Evolutionary conservation across 371 early-diverging fungal genomes (phyloP), one percentile per base, ranked within the genome.

Genomic region (Mortierella sp.): DNA sequence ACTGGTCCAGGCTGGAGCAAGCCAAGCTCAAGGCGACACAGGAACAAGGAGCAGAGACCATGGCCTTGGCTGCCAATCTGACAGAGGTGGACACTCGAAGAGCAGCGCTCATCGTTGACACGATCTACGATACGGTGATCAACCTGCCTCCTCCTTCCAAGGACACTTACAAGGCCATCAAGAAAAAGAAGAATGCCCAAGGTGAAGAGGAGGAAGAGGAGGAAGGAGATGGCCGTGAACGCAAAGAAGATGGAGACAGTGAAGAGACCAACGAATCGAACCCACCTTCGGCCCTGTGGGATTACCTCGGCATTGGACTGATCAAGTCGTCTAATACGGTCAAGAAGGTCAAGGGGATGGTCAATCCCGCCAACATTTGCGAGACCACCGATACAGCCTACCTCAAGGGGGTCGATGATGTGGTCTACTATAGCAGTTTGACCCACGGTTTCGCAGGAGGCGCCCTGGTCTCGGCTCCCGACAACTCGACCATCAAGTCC

Each of bases 321-420:
- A 69, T 77, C 43, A 77, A 64, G 57, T 59, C 77, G 6, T 69
- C 77, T 1, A 55, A 77, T 17, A 51, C 66, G 1, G 51, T 66
- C 58, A 64, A 49, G 62, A 69, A 51, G 46, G 63, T 41, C 40
- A 69, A 69, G 51, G 57, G 62, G 16, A 56, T 68, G 27, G 47
- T 77, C 49, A n/a, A 55, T 0, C 66, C 77, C 2, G 7, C 54
- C 5, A 54, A 54, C 19, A 52, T 62, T 22, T 77, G 77, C 17
- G 77, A 70, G 60, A 77, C 77, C 16, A 69, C 77, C 47, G 54
- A 77, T 24, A 57, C 66, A 0, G 69, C 57, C 34, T 77, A 77
- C 44, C 66, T 77, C 53, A 62, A 65, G 24, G 70, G 77, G 0
- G 77, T 66, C 28, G 70, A 77, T 9, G 62, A 69, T 51, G 49